Conservation (phyloP, 2,329 filamentous ascomycete species). For the Fusarium drepaniforme region DNA sequence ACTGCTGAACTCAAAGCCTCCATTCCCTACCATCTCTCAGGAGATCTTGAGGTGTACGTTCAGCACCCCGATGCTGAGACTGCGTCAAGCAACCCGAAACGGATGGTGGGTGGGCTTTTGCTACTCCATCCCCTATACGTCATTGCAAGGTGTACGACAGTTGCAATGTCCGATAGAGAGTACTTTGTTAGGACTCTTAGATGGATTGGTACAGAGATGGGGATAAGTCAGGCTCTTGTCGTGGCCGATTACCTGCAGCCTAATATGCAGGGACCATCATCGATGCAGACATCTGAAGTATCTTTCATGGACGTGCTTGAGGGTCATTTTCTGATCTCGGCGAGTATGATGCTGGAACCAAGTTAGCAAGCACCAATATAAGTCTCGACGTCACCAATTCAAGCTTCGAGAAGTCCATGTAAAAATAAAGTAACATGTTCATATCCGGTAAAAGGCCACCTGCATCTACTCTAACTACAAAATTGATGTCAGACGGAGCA, state of each 20-base stretch:
- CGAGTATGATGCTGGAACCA: slow-evolving; percentile 2
- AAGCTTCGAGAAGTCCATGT: neutral
- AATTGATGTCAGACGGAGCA: neutral
- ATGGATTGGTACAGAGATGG: slow-evolving; percentile 1
- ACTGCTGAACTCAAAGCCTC: neutral
- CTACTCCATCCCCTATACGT: neutral
- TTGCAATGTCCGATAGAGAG: neutral
- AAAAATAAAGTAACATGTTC: neutral
- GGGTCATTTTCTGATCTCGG: neutral
- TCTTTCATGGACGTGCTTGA: neutral
- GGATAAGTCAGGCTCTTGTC: neutral
- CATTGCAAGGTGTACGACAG: neutral
- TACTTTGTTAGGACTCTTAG: neutral
- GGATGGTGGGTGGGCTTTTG: neutral
- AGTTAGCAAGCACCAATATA: neutral
- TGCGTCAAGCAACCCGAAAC: neutral
- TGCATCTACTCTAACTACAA: neutral
- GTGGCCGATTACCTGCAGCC: neutral
- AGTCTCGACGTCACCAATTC: neutral
- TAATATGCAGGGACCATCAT: neutral
- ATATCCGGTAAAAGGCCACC: neutral
- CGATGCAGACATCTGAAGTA: neutral
- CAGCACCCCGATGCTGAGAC: neutral
- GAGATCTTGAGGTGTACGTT: neutral
- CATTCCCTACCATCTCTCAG: neutral